Base-by-base conservation (phyloP, 805 yeast genomes). In the Wickerhamiella azymoides region DNA sequence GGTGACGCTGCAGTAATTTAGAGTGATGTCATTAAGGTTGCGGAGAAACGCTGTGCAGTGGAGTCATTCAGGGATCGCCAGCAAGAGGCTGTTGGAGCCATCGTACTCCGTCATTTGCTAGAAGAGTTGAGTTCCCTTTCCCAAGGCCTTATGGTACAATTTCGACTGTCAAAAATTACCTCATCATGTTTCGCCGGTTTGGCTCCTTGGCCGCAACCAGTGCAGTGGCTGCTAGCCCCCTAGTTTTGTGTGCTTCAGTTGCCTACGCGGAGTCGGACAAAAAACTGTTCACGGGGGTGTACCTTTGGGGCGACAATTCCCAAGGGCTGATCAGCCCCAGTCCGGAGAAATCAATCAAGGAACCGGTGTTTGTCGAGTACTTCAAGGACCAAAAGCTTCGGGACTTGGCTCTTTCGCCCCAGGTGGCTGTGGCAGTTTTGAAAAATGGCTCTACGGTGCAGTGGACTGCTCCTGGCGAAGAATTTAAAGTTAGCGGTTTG, bases 361-460 rank as follows among this genome's bases (percentile, higher is more conserved):
- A 72, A 6, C 93, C 94, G 3, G 59, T 70, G 25, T 68, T 94
- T 55, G 61, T 81, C 5, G 64, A 69, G 1, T 71, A 69, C 52
- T 85, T 89, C 54, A 84, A 85, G 56, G 72, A 72, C 35, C 70
- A 70, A 63, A 54, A 66, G 13, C 61, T 84, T 26, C 67, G 71
- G 40, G 80, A 76, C 55, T 74, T 88, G 4, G 65, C 68, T 17
- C 57, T 84, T 2, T 66, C 70, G 19, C 69, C 68, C 5, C 61
- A 62, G 7, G 59, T 66, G 27, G 72, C 65, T 1, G 59, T 70
- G 4, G 85, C 85, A 0, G 73, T 84, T 14, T 74, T 78, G 49
- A 68, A 69, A 1, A 72, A 71, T 13, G 97, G 96, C 16, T 73
- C 80, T 55, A 68, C 85, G 27, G 77, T 76, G 46, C 82, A 80